Percentiles rank a stretch among this genome's conserved stretches.
Conservation (phyloP, 108 stramenopile species). For the Cylindrotheca closterium region DNA sequence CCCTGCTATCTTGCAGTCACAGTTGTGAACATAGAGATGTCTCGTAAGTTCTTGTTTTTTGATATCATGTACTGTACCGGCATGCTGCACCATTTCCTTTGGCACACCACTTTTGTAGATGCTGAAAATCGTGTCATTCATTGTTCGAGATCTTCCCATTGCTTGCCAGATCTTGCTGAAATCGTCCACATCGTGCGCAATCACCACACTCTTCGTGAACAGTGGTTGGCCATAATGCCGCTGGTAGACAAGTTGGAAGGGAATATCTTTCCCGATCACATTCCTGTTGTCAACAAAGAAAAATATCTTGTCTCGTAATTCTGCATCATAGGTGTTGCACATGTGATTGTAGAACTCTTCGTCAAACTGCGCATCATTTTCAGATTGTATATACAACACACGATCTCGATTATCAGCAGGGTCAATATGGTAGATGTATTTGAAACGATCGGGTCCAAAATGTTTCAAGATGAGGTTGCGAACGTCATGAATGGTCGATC, state of each 20-base stretch:
- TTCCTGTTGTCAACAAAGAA: conserved; percentile 40
- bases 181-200: conserved; percentile 37
- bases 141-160: conserved; percentile 32
- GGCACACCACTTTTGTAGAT: conserved; percentile 27
- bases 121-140: conserved; percentile 32
- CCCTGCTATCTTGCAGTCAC: conserved; percentile 29
- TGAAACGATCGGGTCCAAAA: conserved; percentile 24
- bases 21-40: conserved; percentile 25
- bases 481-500: conserved; percentile 30
- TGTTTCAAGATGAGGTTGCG: conserved; percentile 14
- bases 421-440: conserved; percentile 33
- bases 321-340: conserved; percentile 26
- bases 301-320: conserved; percentile 22
- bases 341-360: conserved; percentile 34
- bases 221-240: conserved; percentile 22
- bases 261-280: conserved; percentile 35
- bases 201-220: conserved; percentile 30
- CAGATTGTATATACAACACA: conserved; percentile 25
- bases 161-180: conserved; percentile 44
- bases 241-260: conserved; percentile 36
- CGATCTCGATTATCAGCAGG: conserved; percentile 32
- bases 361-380: conserved; percentile 26
- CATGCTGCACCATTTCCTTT: conserved; percentile 6
- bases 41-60: conserved; percentile 18
- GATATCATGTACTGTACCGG: conserved; percentile 13